These are phyloP conservation scores for Clonostachys chloroleuca DNA, from an alignment of 2,329 filamentous ascomycete species.

Conservation along the genomic window DNA sequence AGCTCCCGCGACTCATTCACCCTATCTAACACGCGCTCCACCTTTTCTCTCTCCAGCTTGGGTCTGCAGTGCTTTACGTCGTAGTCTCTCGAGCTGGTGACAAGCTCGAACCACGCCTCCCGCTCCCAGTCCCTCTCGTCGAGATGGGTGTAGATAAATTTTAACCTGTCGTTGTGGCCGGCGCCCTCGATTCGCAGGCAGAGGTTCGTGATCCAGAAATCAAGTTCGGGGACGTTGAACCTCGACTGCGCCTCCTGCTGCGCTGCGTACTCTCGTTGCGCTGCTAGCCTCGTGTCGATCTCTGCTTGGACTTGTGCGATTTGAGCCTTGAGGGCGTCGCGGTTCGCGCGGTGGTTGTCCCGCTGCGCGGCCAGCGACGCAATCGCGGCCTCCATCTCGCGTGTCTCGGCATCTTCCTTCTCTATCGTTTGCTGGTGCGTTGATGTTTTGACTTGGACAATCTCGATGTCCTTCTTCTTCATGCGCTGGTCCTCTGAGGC, in stretches of 20 bases:
- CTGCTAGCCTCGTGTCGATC: conserved; percentile 66
- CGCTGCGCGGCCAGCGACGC: conserved; percentile 53
- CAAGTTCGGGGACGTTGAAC: conserved; percentile 88
- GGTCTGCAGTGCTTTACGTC: conserved; percentile 77
- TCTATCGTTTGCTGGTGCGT: conserved; percentile 70
- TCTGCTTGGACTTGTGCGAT: conserved; percentile 65
- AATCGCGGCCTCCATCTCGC: conserved; percentile 67
- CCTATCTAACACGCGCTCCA: conserved; percentile 71
- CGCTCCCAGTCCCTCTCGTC: conserved; percentile 83
- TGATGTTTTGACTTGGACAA: conserved; percentile 66
- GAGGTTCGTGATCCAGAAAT: conserved; percentile 92
- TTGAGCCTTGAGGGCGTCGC: conserved; percentile 54
- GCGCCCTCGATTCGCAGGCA: conserved; percentile 87
- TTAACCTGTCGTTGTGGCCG: conserved; percentile 76
- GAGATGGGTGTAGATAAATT: conserved; percentile 85
- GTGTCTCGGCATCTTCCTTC: conserved; percentile 72
- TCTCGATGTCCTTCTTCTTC: conserved; percentile 84
- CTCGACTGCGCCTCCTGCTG: conserved; percentile 79
- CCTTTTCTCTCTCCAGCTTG: conserved; percentile 73
- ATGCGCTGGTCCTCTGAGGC: conserved; percentile 80
- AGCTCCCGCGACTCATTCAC: conserved; percentile 80
- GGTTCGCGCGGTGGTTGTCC: conserved; percentile 52
- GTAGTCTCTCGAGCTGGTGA: conserved; percentile 78
- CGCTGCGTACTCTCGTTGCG: conserved; percentile 66
- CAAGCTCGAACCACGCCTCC: conserved; percentile 91